Percentiles rank a stretch among this genome's conserved stretches.
Conservation (phyloP, 148 eudicot genomes). For the Rhododendron ovatum region DNA sequence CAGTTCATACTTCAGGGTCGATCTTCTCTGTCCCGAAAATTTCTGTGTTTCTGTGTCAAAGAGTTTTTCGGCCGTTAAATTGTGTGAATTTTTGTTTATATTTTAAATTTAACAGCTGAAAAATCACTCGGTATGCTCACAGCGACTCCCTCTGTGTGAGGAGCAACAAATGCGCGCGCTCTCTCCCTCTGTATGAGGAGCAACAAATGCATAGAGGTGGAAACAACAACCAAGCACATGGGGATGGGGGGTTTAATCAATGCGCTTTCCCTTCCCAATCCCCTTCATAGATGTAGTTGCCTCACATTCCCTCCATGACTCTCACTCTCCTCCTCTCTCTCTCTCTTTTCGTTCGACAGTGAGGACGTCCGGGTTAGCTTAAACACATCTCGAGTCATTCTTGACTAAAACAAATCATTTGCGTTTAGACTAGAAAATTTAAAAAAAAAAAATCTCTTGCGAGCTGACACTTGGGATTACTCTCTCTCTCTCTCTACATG, state of each 20-base stretch:
- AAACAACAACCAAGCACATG: conserved; percentile 10
- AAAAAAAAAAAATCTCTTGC: too few species aligned
- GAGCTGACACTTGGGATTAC: background rate
- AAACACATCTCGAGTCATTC: too few species aligned
- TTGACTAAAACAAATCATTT: too few species aligned
- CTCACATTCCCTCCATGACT: conserved; percentile 13
- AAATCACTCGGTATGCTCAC: background rate
- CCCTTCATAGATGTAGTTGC: background rate
- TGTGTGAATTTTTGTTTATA: too few species aligned
- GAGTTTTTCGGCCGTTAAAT: too few species aligned
- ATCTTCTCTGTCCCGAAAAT: too few species aligned
- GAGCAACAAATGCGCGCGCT: background rate
- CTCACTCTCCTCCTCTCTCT: background rate
- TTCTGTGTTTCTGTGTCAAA: too few species aligned
- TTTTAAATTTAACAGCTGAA: too few species aligned
- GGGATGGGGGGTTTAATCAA: background rate
- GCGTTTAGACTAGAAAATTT: too few species aligned
- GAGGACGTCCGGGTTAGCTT: fast-evolving
- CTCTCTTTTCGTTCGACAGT: too few species aligned
- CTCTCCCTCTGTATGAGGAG: background rate
- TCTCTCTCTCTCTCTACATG: background rate
- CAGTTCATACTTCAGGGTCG: too few species aligned
- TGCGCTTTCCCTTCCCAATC: background rate
- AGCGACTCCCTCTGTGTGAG: background rate
- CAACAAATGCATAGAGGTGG: conserved; percentile 5